Evolutionary conservation across 2,329 filamentous ascomycete species (phyloP), one percentile per base, ranked within the genome.

Genomic region (Neoarthrinium moseri): DNA sequence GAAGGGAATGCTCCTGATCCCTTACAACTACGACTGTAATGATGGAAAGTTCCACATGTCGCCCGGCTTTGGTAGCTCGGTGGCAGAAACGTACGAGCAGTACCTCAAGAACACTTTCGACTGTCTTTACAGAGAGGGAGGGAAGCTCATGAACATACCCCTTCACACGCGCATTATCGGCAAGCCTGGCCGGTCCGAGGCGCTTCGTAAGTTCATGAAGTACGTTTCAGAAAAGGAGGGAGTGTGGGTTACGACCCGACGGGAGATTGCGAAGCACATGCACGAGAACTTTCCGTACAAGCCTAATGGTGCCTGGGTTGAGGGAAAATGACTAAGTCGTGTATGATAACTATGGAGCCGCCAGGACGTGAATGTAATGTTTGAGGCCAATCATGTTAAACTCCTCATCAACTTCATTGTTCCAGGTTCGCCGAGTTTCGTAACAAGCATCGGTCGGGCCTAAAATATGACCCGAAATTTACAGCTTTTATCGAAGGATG

Each of bases 21-120:
- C 64, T 0, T 68, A 68, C 49, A 64, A 55, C 42, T 68, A 67
- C 51, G 65, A 68, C 48, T 64, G 63, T 55, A 70, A 69, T 38
- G 68, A 71, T 48, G 67, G 67, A 2, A 71, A 72, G 45, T 71
- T 71, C 37, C 68, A 71, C 48, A 70, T 69, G 65, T 60, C 64
- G 10, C 67, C 68, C 5, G 69, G 68, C 3, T 72, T 71, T 45
- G 62, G 64, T 18, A 67, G 61, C 33, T 65, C 61, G 12, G 64
- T 64, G 20, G 69, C 60, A 5, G 56, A 59, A 48, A 57, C 55
- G 17, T 71, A 71, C 41, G 68, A 69, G 41, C 58, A 68, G 38
- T 69, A 69, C 44, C 54, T 72, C 27, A 70, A 68, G 51, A 65
- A 63, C 47, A 68, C 65, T 2, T 70, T 70, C 34, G 66, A 70